Conservation (phyloP, 371 early-diverging fungal genomes). For the Mucor indicus region DNA sequence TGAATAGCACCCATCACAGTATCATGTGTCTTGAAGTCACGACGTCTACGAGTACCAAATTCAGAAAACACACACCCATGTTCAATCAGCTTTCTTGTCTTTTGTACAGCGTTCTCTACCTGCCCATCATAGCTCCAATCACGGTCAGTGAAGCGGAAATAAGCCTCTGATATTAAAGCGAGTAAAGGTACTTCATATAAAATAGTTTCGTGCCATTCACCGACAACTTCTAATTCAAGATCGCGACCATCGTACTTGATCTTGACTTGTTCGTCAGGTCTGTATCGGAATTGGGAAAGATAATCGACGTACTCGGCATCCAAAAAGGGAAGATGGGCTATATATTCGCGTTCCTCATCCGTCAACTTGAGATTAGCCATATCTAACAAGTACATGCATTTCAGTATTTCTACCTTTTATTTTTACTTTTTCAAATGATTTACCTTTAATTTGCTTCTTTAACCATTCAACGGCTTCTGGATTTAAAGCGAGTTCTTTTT, state of each 20-base stretch:
- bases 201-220: slow-evolving; percentile 72
- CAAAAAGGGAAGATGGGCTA: slow-evolving; percentile 51
- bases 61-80: slow-evolving; percentile 72
- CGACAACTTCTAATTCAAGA: slow-evolving; percentile 51
- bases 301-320: slow-evolving; percentile 57
- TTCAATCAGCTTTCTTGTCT: slow-evolving; percentile 47
- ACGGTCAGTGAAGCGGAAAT: slow-evolving; percentile 64
- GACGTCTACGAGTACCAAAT: slow-evolving; percentile 76
- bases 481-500: slow-evolving; percentile 42
- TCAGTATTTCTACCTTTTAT: background rate
- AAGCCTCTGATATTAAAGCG: slow-evolving; percentile 70
- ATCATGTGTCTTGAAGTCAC: slow-evolving; percentile 68
- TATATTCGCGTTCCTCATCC: slow-evolving; percentile 50
- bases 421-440: background rate
- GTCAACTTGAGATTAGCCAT: slow-evolving; percentile 42
- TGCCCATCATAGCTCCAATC: slow-evolving; percentile 73
- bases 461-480: slow-evolving; percentile 49
- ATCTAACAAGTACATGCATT: slow-evolving; percentile 7
- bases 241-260: slow-evolving; percentile 28
- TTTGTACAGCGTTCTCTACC: slow-evolving; percentile 46
- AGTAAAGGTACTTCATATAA: slow-evolving; percentile 76
- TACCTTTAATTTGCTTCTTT: slow-evolving; percentile 43
- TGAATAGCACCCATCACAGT: slow-evolving; percentile 54
- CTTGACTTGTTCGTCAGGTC: slow-evolving; percentile 57
- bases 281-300: slow-evolving; percentile 53